Base-by-base conservation (phyloP, 768 basidiomycete species). In the Trametes cinnabarina region DNA sequence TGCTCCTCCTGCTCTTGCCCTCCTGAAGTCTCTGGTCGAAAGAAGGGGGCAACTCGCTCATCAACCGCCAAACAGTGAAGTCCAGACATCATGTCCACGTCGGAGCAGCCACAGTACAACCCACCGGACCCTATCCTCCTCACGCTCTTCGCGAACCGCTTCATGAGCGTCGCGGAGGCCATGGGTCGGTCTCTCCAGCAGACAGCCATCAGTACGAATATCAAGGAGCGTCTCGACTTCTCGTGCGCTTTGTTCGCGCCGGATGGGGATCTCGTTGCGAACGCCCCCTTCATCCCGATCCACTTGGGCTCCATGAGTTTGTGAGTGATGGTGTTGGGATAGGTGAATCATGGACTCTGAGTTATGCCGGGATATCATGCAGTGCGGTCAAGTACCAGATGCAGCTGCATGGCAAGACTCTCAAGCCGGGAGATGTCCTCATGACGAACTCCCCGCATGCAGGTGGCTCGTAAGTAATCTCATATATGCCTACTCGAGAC, bases 91-190 rank as follows among this genome's bases (percentile, higher is more conserved):
- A 67, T 65, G 66, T 41, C 63, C 3, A 67, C 63, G 66, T 41
- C 63, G 42, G 41, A 55, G n/a, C 37, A 58, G n/a, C 39, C 52
- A 19, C 55, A 64, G 47, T 67, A 62, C 49, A 64, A 62, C 66
- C 81, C 79, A 17, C 87, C 91, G 11, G 94, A 96, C 69, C 90
- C 92, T 0, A 92, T 95, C 62, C 76, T 94, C 28, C 78, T 97
- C 44, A 92, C 93, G 1, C 83, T 98, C 50, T 98, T 97, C 66
- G 91, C 93, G 11, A 95, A 97, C 67, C 89, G 95, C 42, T 95
- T 98, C 76, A 98, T 98, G 95, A 91, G 91, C 65, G 92, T 98
- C 19, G 94, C 94, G 9, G 94, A 96, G 69, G 94, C 94, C 10
- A 97, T 96, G 94, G 94, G 94, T 10, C 79, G 90, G 47, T 90